phyloP scores from a whole-genome alignment of 768 basidiomycete species.

The Mycena floridula region DNA sequence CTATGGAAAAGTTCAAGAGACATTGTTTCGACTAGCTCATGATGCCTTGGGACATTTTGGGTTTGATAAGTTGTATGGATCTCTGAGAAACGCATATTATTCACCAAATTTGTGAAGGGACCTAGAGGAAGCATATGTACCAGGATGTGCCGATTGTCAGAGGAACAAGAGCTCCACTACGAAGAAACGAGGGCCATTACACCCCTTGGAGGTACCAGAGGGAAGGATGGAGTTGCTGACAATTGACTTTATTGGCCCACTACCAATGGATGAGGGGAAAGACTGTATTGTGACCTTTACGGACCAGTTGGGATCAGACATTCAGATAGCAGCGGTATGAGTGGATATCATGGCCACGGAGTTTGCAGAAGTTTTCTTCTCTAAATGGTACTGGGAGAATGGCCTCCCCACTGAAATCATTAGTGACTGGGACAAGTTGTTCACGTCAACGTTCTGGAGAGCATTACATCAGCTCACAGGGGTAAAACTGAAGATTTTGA shows the following conservation, averaged over 20 bases:
- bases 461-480: conserved; percentile 12
- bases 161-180: conserved; percentile 20
- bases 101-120: conserved; percentile 14
- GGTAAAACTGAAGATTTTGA: conserved; percentile 22
- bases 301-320: conserved; percentile 4
- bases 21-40: too few species aligned
- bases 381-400: conserved; percentile 14
- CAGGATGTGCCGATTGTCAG: conserved; percentile 4
- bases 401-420: conserved; percentile 18
- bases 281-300: conserved; percentile 13
- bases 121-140: conserved; percentile 17
- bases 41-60: background rate
- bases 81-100: conserved; percentile 6
- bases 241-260: too few species aligned
- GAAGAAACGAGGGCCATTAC: conserved; percentile 13
- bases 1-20: too few species aligned
- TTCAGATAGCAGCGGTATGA: conserved; percentile 1
- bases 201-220: conserved; percentile 12
- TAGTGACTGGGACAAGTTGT: conserved; percentile 24
- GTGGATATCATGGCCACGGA: conserved; percentile 1
- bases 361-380: conserved; percentile 7
- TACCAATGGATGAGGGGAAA: conserved; percentile 13
- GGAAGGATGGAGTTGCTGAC: conserved; percentile 5
- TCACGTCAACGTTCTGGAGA: conserved; percentile 22
- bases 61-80: conserved; percentile 8